Evolutionary conservation across 1,139 yeast species (phyloP).

Genomic region (Saccharomycopsis hybrid): DNA sequence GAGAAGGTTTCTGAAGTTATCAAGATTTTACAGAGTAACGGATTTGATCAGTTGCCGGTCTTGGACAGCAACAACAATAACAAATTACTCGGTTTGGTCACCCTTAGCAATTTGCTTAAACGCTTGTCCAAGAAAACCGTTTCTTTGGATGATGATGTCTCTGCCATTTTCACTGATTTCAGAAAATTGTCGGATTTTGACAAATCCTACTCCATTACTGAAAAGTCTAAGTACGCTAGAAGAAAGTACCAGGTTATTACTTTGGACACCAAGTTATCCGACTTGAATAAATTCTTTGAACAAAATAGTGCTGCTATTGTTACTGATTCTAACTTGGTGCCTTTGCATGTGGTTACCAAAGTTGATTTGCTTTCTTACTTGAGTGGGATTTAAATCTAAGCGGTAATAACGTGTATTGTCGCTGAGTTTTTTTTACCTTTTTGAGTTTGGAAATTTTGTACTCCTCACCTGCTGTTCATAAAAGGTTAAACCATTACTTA

Average conservation of each 20-base stretch:
- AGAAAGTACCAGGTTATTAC: slow-evolving; percentile 69
- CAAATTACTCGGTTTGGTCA: slow-evolving; percentile 68
- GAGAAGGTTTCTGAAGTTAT: slow-evolving; percentile 64
- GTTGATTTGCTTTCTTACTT: slow-evolving; percentile 71
- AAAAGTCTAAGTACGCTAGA: slow-evolving; percentile 40
- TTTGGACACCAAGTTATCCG: slow-evolving; percentile 58
- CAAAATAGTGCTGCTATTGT: slow-evolving; percentile 82
- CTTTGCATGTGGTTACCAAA: slow-evolving; percentile 82
- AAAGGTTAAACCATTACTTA: not conserved
- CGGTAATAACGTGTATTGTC: not conserved
- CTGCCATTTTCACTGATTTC: slow-evolving; percentile 65
- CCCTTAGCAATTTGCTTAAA: slow-evolving; percentile 68
- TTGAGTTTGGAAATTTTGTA: not conserved
- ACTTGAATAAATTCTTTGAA: slow-evolving; percentile 76
- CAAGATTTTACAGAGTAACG: slow-evolving; percentile 65
- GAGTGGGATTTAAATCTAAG: slow-evolving; percentile 10
- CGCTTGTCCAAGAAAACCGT: slow-evolving; percentile 59
- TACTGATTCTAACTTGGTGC: slow-evolving; percentile 64
- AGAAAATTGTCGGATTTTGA: slow-evolving; percentile 61
- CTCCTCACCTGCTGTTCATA: not conserved
- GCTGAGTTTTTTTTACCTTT: not conserved
- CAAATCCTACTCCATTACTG: slow-evolving; percentile 58
- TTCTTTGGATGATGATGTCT: slow-evolving; percentile 54
- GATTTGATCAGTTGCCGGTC: slow-evolving; percentile 84
- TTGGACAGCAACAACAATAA: slow-evolving; percentile 43